These are phyloP conservation scores for Phytopythium aichiense DNA, from an alignment of 352 stramenopile genomes.

Conservation along the genomic window DNA sequence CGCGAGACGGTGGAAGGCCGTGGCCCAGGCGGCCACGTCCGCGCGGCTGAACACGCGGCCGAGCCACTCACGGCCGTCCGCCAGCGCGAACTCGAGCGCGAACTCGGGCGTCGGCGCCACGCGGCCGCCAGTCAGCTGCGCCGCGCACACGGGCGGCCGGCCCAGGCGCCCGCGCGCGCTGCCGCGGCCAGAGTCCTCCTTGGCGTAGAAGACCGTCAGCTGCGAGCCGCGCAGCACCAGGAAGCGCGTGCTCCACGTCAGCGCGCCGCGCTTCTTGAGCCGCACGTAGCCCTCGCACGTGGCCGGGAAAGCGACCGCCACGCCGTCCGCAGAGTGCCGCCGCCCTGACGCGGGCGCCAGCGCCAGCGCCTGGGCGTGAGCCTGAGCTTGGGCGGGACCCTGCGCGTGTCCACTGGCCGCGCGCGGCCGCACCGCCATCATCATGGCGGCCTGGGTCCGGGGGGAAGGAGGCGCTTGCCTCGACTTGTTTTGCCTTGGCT, in stretches of 20 bases:
- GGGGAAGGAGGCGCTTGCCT: not conserved
- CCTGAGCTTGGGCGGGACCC: not conserved
- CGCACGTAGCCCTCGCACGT: slow-evolving; percentile 53
- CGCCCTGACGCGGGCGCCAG: not conserved
- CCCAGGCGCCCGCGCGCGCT: slow-evolving; percentile 1
- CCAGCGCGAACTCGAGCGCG: slow-evolving; percentile 39
- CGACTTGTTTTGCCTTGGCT: not conserved
- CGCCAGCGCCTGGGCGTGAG: not conserved
- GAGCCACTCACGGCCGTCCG: slow-evolving; percentile 41
- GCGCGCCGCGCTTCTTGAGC: slow-evolving; percentile 48
- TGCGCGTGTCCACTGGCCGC: not conserved
- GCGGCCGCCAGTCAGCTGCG: slow-evolving; percentile 33
- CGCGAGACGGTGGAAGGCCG: slow-evolving; percentile 55
- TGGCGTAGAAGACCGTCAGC: slow-evolving; percentile 44
- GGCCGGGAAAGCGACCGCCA: not conserved
- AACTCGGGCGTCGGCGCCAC: slow-evolving; percentile 42
- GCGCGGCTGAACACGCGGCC: slow-evolving; percentile 45
- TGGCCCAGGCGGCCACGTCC: slow-evolving; percentile 59
- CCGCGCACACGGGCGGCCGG: slow-evolving; percentile 19
- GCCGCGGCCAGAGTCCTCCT: slow-evolving; percentile 39
- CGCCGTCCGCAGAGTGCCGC: slow-evolving; percentile 3
- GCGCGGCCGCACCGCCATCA: slow-evolving; percentile 2
- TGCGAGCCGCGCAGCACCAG: slow-evolving; percentile 41
- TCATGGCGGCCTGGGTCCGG: not conserved
- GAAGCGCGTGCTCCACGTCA: slow-evolving; percentile 65